These are phyloP conservation scores for Canavalia gladiata DNA, from an alignment of 306 rosid genomes.

Conservation along the genomic window DNA sequence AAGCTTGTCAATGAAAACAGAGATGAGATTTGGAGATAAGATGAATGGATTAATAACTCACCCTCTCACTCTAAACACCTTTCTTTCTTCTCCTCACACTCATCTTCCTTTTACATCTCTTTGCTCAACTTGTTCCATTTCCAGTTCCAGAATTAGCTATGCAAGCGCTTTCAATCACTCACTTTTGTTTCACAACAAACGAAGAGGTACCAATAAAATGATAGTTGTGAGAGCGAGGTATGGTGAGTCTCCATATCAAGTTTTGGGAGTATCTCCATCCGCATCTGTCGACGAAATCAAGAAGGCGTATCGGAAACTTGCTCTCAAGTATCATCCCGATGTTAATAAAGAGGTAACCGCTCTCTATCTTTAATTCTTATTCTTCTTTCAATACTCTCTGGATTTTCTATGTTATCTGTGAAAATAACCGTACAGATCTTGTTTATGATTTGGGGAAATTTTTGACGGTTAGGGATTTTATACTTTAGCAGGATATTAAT, in stretches of 20 bases:
- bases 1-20: not conserved
- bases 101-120: slow-evolving; percentile 50
- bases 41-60: slow-evolving; percentile 56
- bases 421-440: not conserved
- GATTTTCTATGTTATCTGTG: not conserved
- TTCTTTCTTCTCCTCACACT: slow-evolving; percentile 25
- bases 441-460: slow-evolving; percentile 3
- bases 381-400: not conserved
- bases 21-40: slow-evolving; percentile 37
- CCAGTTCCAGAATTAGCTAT: slow-evolving; percentile 45
- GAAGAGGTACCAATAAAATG: slow-evolving; percentile 21
- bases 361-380: not conserved
- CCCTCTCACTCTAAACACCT: slow-evolving; percentile 45
- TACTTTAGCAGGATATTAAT: slow-evolving; percentile 1
- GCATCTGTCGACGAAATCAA: slow-evolving; percentile 77
- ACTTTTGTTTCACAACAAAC: slow-evolving; percentile 16
- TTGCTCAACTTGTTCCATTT: slow-evolving; percentile 41
- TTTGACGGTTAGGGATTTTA: slow-evolving; percentile 28
- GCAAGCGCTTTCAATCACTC: slow-evolving; percentile 22
- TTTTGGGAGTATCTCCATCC: slow-evolving; percentile 85
- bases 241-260: slow-evolving; percentile 85
- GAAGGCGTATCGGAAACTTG: slow-evolving; percentile 91
- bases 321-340: slow-evolving; percentile 96
- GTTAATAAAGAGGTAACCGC: slow-evolving; percentile 87
- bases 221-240: slow-evolving; percentile 55